Conservation (phyloP, 331 rosid genomes). For the Ulmus americana region DNA sequence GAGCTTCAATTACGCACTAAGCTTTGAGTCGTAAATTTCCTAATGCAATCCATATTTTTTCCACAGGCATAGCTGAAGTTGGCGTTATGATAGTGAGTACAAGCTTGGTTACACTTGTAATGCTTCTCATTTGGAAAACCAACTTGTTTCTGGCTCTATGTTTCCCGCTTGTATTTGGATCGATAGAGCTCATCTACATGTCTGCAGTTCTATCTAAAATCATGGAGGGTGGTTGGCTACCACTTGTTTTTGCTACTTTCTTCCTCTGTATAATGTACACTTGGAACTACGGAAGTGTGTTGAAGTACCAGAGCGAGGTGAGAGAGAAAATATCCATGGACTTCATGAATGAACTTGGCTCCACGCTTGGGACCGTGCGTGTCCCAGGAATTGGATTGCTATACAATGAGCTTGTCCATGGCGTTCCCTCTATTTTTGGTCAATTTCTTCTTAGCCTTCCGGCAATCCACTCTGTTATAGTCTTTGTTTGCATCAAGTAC, state of each 20-base stretch:
- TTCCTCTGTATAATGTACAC: conserved; percentile 92
- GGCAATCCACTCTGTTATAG: conserved; percentile 78
- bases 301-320: conserved; percentile 79
- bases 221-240: conserved; percentile 88
- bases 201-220: conserved; percentile 71
- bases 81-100: conserved; percentile 98
- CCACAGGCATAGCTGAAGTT: conserved; percentile 95
- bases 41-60: conserved; percentile 28
- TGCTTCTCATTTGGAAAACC: conserved; percentile 94
- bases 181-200: conserved; percentile 73
- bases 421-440: conserved; percentile 81
- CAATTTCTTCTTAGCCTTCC: conserved; percentile 89
- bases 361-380: conserved; percentile 83
- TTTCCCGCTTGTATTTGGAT: conserved; percentile 72
- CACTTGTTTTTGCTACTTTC: conserved; percentile 70
- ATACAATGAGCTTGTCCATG: conserved; percentile 91
- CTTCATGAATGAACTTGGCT: conserved; percentile 75
- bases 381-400: conserved; percentile 90
- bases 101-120: conserved; percentile 76
- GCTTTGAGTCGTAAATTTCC: conserved; percentile 13
- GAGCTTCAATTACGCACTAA: not conserved
- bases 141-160: conserved; percentile 67
- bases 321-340: conserved; percentile 78
- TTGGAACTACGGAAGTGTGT: conserved; percentile 95
- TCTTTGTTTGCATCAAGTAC: conserved; percentile 90